Percentiles rank a stretch among this genome's conserved stretches.
Evolutionary conservation across 257 asterid species (phyloP).

Genomic region (Capsicum rhomboideum): DNA sequence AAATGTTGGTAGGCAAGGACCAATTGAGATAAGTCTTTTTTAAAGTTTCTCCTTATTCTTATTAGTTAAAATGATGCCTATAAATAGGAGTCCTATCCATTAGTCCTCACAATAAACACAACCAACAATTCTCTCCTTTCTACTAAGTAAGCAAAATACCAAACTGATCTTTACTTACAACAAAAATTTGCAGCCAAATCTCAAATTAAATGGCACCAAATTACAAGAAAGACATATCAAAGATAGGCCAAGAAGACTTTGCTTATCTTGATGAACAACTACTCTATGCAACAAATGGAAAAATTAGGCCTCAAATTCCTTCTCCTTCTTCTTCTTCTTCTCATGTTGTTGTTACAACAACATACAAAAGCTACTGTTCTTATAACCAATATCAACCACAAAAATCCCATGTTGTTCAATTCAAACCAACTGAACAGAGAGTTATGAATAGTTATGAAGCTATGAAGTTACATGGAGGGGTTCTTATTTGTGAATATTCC

Average conservation of each 20-base stretch:
- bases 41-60: background rate
- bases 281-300: background rate
- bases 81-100: background rate
- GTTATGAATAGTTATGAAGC: background rate
- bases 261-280: background rate
- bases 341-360: background rate
- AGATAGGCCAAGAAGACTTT: background rate
- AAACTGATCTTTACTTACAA: background rate
- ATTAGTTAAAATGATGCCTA: background rate
- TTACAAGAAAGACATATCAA: background rate
- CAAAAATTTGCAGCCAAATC: background rate
- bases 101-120: background rate
- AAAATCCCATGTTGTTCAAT: background rate
- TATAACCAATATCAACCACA: background rate
- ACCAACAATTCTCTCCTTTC: background rate
- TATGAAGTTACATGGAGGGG: background rate
- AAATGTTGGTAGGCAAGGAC: background rate
- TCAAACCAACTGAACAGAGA: background rate
- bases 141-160: background rate
- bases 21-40: too few relatives aligned
- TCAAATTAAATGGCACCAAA: background rate
- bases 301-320: too few relatives aligned
- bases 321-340: background rate
- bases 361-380: background rate
- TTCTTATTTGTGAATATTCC: background rate